Evolutionary conservation across 2,329 filamentous ascomycete genomes (phyloP).

Genomic region (Xylariaceae sp.): DNA sequence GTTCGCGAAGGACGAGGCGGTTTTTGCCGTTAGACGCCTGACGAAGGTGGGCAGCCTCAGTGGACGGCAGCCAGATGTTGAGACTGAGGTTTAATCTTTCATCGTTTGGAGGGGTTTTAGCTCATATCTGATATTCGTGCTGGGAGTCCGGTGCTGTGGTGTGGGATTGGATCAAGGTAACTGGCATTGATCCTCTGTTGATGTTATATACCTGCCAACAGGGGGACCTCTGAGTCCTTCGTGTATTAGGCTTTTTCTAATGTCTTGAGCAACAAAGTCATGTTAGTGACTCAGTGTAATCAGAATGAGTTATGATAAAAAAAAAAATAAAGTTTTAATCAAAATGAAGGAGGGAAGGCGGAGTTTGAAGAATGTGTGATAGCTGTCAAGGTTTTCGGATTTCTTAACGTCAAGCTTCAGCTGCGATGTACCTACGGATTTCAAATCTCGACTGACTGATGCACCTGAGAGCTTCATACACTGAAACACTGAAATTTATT

Average conservation of each 20-base stretch:
- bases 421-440: too few relatives aligned
- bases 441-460: too few relatives aligned
- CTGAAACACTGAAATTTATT: too few relatives aligned
- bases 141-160: neutral
- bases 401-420: too few relatives aligned
- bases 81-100: slow-evolving; percentile 60
- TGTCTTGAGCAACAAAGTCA: too few relatives aligned
- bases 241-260: neutral
- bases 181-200: slow-evolving; percentile 1
- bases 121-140: neutral
- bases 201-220: too few relatives aligned
- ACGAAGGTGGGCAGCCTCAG: slow-evolving; percentile 73
- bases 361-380: too few relatives aligned
- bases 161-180: neutral
- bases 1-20: slow-evolving; percentile 85
- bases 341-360: too few relatives aligned
- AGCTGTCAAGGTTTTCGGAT: too few relatives aligned
- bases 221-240: too few relatives aligned
- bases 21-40: slow-evolving; percentile 70
- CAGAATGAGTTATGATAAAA: slow-evolving; percentile 22
- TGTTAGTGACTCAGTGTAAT: too few relatives aligned
- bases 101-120: neutral
- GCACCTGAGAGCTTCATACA: too few relatives aligned
- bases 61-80: slow-evolving; percentile 81
- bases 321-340: slow-evolving; percentile 3